Conservation (phyloP, 495 filamentous ascomycete genomes). For the Trichoderma asperelloides region DNA sequence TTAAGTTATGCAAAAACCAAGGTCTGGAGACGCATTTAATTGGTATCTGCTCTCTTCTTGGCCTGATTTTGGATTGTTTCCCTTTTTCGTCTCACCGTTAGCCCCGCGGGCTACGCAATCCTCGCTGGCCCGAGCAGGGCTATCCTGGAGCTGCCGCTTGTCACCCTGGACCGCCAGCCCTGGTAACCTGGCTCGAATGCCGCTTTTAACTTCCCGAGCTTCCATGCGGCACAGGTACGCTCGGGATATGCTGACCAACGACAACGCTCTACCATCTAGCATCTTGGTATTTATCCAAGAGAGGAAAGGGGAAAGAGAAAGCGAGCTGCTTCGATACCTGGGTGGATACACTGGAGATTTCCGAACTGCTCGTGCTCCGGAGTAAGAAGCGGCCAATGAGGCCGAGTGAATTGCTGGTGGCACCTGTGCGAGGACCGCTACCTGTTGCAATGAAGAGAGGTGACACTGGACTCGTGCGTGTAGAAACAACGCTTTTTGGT, state of each 20-base stretch:
- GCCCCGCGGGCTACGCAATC: not conserved
- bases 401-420: too few relatives aligned
- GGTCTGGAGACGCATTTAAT: not conserved
- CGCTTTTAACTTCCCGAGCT: slow-evolving; percentile 3
- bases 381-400: too few relatives aligned
- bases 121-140: not conserved
- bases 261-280: not conserved
- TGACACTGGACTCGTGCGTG: not conserved
- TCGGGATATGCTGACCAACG: not conserved
- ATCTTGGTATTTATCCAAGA: too few relatives aligned
- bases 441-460: not conserved
- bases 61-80: not conserved
- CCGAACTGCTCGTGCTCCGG: too few relatives aligned
- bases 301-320: too few relatives aligned
- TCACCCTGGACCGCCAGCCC: not conserved
- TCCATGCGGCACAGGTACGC: slow-evolving; percentile 1
- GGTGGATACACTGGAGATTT: too few relatives aligned
- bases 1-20: not conserved
- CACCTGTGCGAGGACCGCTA: not conserved
- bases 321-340: too few relatives aligned
- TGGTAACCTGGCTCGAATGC: not conserved
- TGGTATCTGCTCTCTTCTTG: not conserved
- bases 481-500: not conserved
- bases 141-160: slow-evolving; percentile 1
- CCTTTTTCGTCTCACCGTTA: not conserved